Conservation (phyloP, 2,329 filamentous ascomycete genomes). For the Aspergillus persii region DNA sequence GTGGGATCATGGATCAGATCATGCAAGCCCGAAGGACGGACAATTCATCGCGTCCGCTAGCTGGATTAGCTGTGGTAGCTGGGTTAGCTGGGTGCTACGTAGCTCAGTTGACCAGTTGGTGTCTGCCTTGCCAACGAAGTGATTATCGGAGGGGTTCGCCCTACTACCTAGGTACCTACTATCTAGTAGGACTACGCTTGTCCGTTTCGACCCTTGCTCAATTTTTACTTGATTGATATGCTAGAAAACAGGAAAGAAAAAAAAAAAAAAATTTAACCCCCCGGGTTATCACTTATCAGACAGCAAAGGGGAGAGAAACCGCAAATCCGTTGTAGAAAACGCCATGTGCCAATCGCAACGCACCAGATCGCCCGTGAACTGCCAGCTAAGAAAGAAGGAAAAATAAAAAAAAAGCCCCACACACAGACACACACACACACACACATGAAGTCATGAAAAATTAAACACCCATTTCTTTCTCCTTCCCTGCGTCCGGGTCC, state of each 20-base stretch:
- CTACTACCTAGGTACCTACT: too few species aligned
- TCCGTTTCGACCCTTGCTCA: neutral
- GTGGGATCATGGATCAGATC: neutral
- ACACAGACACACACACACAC: too few species aligned
- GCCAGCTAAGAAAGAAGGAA: constrained; percentile 14
- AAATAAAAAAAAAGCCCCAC: constrained; percentile 10
- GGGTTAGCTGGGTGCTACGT: too few species aligned
- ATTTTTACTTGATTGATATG: neutral
- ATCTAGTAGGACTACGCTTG: neutral
- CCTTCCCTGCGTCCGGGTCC: constrained; percentile 63
- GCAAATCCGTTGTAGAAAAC: constrained; percentile 5
- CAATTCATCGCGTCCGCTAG: too few species aligned
- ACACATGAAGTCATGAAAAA: neutral
- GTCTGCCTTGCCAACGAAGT: too few species aligned
- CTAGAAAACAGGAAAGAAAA: neutral
- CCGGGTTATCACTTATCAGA: neutral
- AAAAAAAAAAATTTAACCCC: neutral
- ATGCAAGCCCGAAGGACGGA: neutral
- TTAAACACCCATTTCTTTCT: constrained; percentile 31
- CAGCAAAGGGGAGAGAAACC: constrained; percentile 8
- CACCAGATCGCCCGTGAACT: constrained; percentile 17
- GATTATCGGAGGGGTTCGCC: too few species aligned
- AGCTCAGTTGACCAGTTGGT: too few species aligned
- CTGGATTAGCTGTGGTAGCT: too few species aligned
- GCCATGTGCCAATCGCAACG: constrained; percentile 14